A percentile compares a stretch with the other conserved stretches of the same genome.
Evolutionary conservation across 2,329 filamentous ascomycete genomes (phyloP).

Genomic region (Seiridium unicorne): DNA sequence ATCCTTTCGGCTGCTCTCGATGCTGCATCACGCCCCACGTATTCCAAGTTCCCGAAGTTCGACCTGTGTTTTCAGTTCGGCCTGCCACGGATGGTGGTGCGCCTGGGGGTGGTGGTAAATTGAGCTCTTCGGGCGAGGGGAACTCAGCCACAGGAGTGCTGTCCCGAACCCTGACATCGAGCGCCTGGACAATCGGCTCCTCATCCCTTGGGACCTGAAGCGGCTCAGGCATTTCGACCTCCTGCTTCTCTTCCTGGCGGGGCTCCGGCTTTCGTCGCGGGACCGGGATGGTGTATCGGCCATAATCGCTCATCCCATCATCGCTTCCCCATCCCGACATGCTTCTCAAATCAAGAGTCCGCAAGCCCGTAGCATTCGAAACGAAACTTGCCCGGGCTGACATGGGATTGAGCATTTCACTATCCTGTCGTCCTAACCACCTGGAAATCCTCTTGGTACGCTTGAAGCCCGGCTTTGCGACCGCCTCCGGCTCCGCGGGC

Average conservation of each 20-base stretch:
- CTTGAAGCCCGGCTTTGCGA: neutral
- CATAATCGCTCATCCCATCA: neutral
- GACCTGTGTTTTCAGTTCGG: slow-evolving; percentile 1
- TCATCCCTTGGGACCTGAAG: neutral
- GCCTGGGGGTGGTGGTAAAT: neutral
- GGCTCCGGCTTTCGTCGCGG: neutral
- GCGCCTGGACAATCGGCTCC: neutral
- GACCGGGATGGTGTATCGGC: neutral
- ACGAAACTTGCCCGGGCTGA: slow-evolving; percentile 8
- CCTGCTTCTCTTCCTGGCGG: neutral
- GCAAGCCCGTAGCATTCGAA: slow-evolving; percentile 6
- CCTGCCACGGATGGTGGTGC: neutral
- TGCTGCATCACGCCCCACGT: slow-evolving; percentile 12
- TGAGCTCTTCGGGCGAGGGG: slow-evolving; percentile 1
- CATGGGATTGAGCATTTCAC: slow-evolving; percentile 8
- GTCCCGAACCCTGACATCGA: neutral
- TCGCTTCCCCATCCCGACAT: slow-evolving; percentile 4
- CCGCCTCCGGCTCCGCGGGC: neutral
- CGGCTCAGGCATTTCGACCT: neutral
- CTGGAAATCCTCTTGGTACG: neutral
- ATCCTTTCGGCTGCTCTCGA: slow-evolving; percentile 3
- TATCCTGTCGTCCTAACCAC: slow-evolving; percentile 7
- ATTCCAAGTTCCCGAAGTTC: slow-evolving; percentile 10
- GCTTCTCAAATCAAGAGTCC: neutral
- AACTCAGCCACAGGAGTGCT: neutral